Base-by-base conservation (phyloP, 495 filamentous ascomycete genomes). In the Neurospora intermedia region DNA sequence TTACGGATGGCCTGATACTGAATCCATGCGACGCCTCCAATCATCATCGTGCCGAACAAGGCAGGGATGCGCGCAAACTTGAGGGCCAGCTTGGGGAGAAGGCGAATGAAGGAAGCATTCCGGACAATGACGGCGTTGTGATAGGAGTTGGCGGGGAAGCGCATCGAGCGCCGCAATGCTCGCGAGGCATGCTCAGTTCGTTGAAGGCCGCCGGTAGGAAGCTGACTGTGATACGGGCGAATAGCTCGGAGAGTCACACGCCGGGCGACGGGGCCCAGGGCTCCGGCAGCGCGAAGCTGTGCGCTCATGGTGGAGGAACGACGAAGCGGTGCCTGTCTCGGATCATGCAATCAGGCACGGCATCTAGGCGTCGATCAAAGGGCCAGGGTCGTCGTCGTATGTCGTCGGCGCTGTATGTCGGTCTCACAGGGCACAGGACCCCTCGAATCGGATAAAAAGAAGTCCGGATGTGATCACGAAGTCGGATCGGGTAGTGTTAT, bases 1-100 rank as follows among this genome's bases (percentile, higher is more conserved):
- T 78, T 87, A 96, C 93, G 92, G 70, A 91, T 90, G 74, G 96
- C 95, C 83, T 98, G 96, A 81, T 98, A 98, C 80, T 99, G 96
- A 42, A 99, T 77, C 86, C 97, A 99, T 54, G 93, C 93, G 41
- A 96, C 79, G 6, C 93, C 92, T 8, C 92, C 94, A 79, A 99
- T 87, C 82, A 91, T 92, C 59, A 92, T 90, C 54, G 92, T 94
- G 43, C 94, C 96, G 79, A 97, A 94, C 82, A 97, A 89, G 73
- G 96, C 95, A 38, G 96, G 96, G 69, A 98, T 83, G 70, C 93
- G 87, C 46, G 91, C 85, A 71, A 98, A 91, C 84, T 97, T 99
- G 75, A 97, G 76, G 10, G 94, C 89, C 48, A 99, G 86, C 78
- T 93, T 92, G 3, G 96, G 96, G n/a, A 99, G 85, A 69, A 92